Evolutionary conservation across 192 early-diverging fungal species (phyloP), one percentile per base, ranked within the genome.

Genomic region (Backusella luteola): DNA sequence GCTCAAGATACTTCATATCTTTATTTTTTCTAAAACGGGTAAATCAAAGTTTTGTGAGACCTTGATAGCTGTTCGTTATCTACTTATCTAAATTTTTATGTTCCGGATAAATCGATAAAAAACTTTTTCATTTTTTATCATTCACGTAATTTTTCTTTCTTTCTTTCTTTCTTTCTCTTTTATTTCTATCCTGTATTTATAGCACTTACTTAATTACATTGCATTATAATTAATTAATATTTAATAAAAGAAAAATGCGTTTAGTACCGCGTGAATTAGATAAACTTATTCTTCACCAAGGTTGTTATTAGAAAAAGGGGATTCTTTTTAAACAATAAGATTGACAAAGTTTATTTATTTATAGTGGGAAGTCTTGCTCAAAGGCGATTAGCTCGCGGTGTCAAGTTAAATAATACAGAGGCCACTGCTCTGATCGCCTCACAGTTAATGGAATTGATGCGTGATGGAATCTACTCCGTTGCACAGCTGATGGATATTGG

Each of bases 201-300:
- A 56, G 8, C 6, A 56, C 21, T 11, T 63, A 63, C 7, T 12
- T 63, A 3, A 23, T 63, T 63, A 63, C 56, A 9, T 63, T 63
- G 4, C 23, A 63, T 63, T 63, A 26, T 29, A 63, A 63, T 63
- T 29, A 42, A 39, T 39, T 39, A 69, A 69, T 49, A 34, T 6
- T 49, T 49, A 59, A 59, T 26, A 38, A 36, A 36, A 52, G 32
- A 46, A 69, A 1, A 17, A 94, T 94, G 93, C 89, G 87, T 76
- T 86, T 99, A 26, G 85, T 96, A 39, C 95, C 97, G 23, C 92
- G 95, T 53, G 96, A 99, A 79, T 76, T 97, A 9, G 97, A 99
- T 90, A 98, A 97, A 79, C 90, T 99, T n/a, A 41, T 91, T 14
- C 89, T 99, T 11, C 87, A 90, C 76, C 95, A 98, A 82, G 80